Conservation (phyloP, 2,329 filamentous ascomycete genomes). For the Pseudocercospora vitis region DNA sequence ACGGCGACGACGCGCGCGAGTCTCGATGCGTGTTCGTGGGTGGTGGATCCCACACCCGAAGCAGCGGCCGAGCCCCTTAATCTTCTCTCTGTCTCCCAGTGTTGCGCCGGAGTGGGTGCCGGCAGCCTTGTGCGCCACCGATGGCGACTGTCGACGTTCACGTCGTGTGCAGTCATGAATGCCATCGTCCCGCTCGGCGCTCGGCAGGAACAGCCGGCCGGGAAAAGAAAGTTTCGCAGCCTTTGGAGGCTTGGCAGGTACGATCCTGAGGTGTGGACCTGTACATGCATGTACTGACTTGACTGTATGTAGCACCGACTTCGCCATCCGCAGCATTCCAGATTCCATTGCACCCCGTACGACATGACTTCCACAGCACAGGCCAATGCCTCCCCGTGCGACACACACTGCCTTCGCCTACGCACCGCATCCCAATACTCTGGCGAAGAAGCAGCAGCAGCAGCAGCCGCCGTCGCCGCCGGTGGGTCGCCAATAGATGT, state of each 20-base stretch:
- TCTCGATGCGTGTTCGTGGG: slow-evolving; percentile 16
- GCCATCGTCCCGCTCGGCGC: neutral
- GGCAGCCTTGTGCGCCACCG: slow-evolving; percentile 7
- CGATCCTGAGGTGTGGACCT: no score
- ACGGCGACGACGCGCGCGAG: slow-evolving; percentile 13
- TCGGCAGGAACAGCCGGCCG: slow-evolving; percentile 1
- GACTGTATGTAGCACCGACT: neutral
- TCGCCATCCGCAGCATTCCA: slow-evolving; percentile 1
- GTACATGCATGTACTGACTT: neutral
- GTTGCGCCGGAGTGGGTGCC: slow-evolving; percentile 4
- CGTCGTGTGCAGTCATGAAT: neutral
- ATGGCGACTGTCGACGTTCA: no score
- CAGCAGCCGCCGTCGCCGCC: no score
- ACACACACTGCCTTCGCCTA: neutral
- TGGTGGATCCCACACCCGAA: slow-evolving; percentile 21
- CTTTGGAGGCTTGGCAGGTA: slow-evolving; percentile 3
- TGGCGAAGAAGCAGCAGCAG: no score
- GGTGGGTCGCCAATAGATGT: slow-evolving; percentile 17
- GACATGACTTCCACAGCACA: slow-evolving; percentile 6
- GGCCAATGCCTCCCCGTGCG: neutral
- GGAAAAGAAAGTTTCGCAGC: neutral
- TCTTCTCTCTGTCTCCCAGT: slow-evolving; percentile 17
- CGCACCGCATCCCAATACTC: neutral
- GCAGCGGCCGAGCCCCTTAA: slow-evolving; percentile 18
- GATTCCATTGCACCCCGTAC: neutral